phyloP scores from a whole-genome alignment of 768 basidiomycete species.

The Trametes gibbosa region DNA sequence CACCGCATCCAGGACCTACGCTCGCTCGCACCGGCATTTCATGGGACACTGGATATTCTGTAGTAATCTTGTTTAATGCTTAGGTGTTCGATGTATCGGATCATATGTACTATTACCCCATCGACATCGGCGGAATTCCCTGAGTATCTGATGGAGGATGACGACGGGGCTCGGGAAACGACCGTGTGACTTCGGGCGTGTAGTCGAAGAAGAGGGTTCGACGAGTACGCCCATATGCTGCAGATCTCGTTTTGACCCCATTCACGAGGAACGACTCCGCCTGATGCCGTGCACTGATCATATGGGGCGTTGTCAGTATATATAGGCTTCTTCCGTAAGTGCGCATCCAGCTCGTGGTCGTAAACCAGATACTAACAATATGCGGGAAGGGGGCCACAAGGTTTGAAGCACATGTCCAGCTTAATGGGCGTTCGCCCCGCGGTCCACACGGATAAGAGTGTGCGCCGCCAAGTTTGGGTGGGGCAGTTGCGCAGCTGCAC shows the following conservation, averaged over 20 bases:
- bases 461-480: not conserved
- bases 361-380: conserved; percentile 7
- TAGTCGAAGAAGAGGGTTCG: not conserved
- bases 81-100: conserved; percentile 17
- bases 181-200: conserved; percentile 15
- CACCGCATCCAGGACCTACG: not conserved
- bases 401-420: conserved; percentile 4
- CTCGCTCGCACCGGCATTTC: conserved; percentile 9
- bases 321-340: conserved; percentile 10
- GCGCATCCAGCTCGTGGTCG: conserved; percentile 4
- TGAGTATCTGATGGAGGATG: conserved; percentile 6
- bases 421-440: not conserved
- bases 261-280: conserved; percentile 12
- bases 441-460: conserved; percentile 1
- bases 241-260: conserved; percentile 1
- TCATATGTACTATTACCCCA: conserved; percentile 21
- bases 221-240: conserved; percentile 16
- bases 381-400: not conserved
- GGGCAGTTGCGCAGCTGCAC: not conserved
- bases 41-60: conserved; percentile 15
- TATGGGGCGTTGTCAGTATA: conserved; percentile 1
- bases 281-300: conserved; percentile 5
- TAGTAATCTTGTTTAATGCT: conserved; percentile 20
- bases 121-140: conserved; percentile 2
- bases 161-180: not conserved